A percentile compares a stretch with the other conserved stretches of the same genome.
These are phyloP conservation scores for Drechslerella dactyloides DNA, from an alignment of 2,329 filamentous ascomycete genomes.

Conservation along the genomic window DNA sequence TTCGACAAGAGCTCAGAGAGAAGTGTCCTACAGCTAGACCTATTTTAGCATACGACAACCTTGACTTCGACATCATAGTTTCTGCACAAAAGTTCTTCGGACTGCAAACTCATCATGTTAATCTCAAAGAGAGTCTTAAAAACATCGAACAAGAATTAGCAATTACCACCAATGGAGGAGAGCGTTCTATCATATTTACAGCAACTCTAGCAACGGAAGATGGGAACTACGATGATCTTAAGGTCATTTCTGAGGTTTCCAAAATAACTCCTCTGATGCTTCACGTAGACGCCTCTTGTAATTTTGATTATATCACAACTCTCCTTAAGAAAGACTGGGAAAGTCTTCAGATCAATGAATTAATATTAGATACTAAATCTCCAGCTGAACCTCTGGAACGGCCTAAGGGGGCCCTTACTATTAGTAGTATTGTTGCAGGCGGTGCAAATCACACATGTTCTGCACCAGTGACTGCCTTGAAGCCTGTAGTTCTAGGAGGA, in stretches of 20 bases:
- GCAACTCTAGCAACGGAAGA: slow-evolving; percentile 12
- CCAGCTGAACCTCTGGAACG: slow-evolving; percentile 1
- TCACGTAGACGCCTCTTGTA: slow-evolving; percentile 31
- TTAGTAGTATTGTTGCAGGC: slow-evolving; percentile 20
- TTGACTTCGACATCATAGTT: slow-evolving; percentile 8
- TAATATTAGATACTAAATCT: neutral
- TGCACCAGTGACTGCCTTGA: slow-evolving; percentile 11
- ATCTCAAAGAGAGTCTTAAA: slow-evolving; percentile 8
- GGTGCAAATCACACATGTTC: slow-evolving; percentile 20
- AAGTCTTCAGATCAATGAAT: slow-evolving; percentile 2
- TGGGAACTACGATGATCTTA: slow-evolving; percentile 18
- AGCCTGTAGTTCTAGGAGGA: slow-evolving; percentile 16
- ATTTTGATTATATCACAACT: slow-evolving; percentile 40
- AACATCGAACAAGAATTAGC: slow-evolving; percentile 1
- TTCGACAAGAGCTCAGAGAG: slow-evolving; percentile 32
- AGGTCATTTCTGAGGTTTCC: slow-evolving; percentile 18
- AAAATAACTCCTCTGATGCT: slow-evolving; percentile 14
- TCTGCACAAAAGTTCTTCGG: slow-evolving; percentile 17
- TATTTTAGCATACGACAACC: slow-evolving; percentile 28
- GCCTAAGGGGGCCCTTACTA: slow-evolving; percentile 1
- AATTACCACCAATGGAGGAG: neutral
- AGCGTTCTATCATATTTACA: slow-evolving; percentile 28
- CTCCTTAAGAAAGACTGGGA: slow-evolving; percentile 6
- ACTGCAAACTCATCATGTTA: slow-evolving; percentile 10
- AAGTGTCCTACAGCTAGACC: neutral